phyloP scores from a whole-genome alignment of 371 early-diverging fungal genomes.

The Mortierella sp. region DNA sequence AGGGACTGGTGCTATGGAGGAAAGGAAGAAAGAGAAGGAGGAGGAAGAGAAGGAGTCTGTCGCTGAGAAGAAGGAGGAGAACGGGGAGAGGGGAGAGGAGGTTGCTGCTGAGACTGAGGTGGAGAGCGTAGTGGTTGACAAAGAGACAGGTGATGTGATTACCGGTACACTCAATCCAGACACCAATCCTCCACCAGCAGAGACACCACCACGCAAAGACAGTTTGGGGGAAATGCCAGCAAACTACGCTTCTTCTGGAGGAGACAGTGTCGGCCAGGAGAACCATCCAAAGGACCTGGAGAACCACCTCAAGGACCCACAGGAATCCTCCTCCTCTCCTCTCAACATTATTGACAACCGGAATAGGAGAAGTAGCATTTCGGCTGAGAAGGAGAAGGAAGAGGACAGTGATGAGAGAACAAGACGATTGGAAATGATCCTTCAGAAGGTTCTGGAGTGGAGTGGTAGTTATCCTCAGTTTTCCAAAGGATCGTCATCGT shows the following conservation, averaged over 20 bases:
- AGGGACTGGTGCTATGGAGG: not conserved
- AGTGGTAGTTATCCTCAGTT: not conserved
- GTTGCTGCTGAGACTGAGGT: not conserved
- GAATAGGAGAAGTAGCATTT: not conserved
- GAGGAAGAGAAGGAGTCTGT: not conserved
- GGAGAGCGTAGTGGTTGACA: not conserved
- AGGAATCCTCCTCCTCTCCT: not conserved
- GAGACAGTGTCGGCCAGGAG: not conserved
- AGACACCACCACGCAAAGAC: not conserved
- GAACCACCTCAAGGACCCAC: not conserved
- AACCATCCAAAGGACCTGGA: not conserved
- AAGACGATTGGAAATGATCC: conserved; percentile 22
- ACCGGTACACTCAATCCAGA: not conserved
- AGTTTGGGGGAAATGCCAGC: not conserved
- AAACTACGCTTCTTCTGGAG: no score
- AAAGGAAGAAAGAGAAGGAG: not conserved
- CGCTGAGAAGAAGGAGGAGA: not conserved
- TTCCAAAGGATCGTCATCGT: not conserved
- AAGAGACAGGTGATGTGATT: not conserved
- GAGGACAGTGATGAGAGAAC: not conserved
- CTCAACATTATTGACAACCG: not conserved
- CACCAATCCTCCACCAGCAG: not conserved
- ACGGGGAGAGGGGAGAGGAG: not conserved
- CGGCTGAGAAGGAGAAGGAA: not conserved
- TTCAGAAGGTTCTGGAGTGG: conserved; percentile 21